A percentile compares a stretch with the other conserved stretches of the same genome.
These are phyloP conservation scores for Phialocephala sp. DNA, from an alignment of 2,329 filamentous ascomycete species.

Conservation along the genomic window DNA sequence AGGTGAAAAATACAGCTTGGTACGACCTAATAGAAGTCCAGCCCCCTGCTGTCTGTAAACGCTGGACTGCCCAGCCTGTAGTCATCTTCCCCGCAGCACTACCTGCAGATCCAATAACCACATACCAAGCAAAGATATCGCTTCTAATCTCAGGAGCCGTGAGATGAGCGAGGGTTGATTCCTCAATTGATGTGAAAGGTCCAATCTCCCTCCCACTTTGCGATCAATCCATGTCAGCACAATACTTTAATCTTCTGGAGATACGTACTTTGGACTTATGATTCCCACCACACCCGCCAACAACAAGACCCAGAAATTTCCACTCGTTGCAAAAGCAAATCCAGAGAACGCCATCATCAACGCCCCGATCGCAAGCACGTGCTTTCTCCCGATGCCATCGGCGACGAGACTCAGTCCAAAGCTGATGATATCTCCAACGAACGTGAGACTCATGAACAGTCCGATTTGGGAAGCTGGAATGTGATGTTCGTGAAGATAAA, in stretches of 20 bases:
- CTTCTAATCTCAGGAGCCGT: conserved; percentile 52
- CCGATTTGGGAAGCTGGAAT: conserved; percentile 59
- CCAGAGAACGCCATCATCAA: conserved; percentile 61
- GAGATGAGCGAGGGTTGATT: conserved; percentile 63
- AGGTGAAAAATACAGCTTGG: conserved; percentile 60
- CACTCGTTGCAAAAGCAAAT: conserved; percentile 56
- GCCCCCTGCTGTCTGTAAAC: conserved; percentile 49
- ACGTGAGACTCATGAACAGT: conserved; percentile 68
- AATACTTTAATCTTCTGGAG: not conserved
- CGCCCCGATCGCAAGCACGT: conserved; percentile 58
- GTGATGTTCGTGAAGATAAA: conserved; percentile 57
- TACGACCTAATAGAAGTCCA: conserved; percentile 57
- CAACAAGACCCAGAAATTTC: conserved; percentile 63
- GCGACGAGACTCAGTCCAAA: conserved; percentile 63
- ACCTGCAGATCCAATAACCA: conserved; percentile 61
- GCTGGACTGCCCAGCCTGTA: conserved; percentile 64
- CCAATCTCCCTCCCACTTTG: conserved; percentile 66
- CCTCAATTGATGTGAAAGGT: conserved; percentile 66
- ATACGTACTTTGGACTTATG: conserved; percentile 58
- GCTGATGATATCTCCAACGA: conserved; percentile 66
- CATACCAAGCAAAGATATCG: conserved; percentile 69
- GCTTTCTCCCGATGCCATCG: conserved; percentile 60
- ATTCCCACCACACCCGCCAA: conserved; percentile 63
- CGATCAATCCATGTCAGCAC: not conserved
- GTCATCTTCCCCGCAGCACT: conserved; percentile 63